These are phyloP conservation scores for Cucumis melo DNA, from an alignment of 306 rosid species.

Conservation along the genomic window DNA sequence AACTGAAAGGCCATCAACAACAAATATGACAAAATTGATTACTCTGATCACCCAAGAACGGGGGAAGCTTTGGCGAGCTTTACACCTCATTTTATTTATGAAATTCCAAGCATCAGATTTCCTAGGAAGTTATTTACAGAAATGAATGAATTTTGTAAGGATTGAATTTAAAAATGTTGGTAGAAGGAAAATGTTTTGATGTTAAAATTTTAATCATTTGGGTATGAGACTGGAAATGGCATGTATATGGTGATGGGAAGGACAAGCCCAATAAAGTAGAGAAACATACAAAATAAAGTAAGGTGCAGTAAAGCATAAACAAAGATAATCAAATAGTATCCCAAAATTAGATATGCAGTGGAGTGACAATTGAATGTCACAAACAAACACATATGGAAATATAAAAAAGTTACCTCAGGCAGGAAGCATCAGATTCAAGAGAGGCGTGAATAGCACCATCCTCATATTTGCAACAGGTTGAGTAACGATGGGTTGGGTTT, in stretches of 20 bases:
- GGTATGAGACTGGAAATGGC: too few relatives aligned
- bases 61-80: slow-evolving; percentile 25
- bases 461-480: slow-evolving; percentile 28
- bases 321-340: too few relatives aligned
- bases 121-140: slow-evolving; percentile 36
- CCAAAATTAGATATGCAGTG: background rate
- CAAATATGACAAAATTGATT: slow-evolving; percentile 65
- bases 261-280: too few relatives aligned
- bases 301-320: too few relatives aligned
- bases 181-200: slow-evolving; percentile 4
- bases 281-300: too few relatives aligned
- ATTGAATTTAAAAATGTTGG: background rate
- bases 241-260: too few relatives aligned
- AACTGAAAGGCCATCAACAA: slow-evolving; percentile 49
- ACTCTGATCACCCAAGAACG: slow-evolving; percentile 28
- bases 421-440: slow-evolving; percentile 80
- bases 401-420: slow-evolving; percentile 47
- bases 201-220: too few relatives aligned
- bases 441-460: slow-evolving; percentile 81
- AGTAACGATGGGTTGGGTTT: slow-evolving; percentile 55
- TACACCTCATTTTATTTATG: slow-evolving; percentile 29
- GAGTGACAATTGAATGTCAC: background rate
- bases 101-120: slow-evolving; percentile 32
- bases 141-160: slow-evolving; percentile 6
- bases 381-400: background rate